Percentiles rank a stretch among this genome's conserved stretches.
Conservation (phyloP, 2,329 filamentous ascomycete species). For the Xylariaceae sp. region DNA sequence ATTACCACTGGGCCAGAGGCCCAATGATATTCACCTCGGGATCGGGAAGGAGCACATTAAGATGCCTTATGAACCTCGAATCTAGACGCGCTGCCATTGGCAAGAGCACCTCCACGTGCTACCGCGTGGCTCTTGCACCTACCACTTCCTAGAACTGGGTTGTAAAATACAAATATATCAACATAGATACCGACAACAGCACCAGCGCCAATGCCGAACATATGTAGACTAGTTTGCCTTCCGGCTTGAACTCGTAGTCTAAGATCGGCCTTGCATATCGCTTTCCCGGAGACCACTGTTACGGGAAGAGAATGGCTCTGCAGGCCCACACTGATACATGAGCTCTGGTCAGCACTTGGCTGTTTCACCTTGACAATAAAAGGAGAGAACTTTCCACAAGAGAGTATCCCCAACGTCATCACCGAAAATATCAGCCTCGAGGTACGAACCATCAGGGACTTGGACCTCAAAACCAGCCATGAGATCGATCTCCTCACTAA, state of each 20-base stretch:
- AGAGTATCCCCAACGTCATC: constrained; percentile 13
- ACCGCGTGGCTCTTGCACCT: no score
- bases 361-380: not conserved
- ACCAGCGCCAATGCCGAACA: constrained; percentile 13
- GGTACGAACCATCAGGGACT: constrained; percentile 7
- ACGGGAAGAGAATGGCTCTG: constrained; percentile 11
- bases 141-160: no score
- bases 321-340: constrained; percentile 5
- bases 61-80: no score
- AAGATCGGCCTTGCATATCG: constrained; percentile 13
- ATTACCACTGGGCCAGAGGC: no score
- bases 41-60: no score
- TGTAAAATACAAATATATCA: constrained; percentile 13
- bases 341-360: no score
- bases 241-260: constrained; percentile 15
- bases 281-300: constrained; percentile 5
- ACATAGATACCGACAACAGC: constrained; percentile 12
- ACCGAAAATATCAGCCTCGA: constrained; percentile 11
- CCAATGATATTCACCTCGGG: no score
- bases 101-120: no score
- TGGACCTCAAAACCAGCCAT: constrained; percentile 9
- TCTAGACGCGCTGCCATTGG: no score
- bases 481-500: constrained; percentile 10
- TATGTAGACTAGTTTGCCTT: constrained; percentile 7
- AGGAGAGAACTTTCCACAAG: constrained; percentile 4